phyloP scores from a whole-genome alignment of 495 filamentous ascomycete genomes.

The Lindgomyces ingoldianus region DNA sequence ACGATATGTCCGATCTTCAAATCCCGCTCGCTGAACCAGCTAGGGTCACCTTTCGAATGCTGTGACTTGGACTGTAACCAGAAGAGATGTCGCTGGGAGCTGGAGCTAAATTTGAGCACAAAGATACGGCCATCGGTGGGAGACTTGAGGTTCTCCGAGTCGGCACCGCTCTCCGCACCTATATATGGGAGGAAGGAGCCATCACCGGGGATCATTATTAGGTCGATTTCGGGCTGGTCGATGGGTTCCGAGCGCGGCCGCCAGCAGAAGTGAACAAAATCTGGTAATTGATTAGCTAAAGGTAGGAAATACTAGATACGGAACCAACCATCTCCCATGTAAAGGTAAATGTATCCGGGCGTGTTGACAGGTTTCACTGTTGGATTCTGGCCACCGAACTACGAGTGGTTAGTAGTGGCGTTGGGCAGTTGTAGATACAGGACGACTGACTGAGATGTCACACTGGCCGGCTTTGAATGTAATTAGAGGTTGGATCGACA shows the following conservation, averaged over 20 bases:
- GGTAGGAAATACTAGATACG: background rate
- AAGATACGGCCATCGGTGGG: conserved; percentile 89
- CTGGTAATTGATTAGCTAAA: conserved; percentile 45
- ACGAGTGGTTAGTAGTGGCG: conserved; percentile 23
- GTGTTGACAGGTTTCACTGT: conserved; percentile 68
- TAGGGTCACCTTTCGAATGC: conserved; percentile 66
- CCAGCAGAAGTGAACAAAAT: conserved; percentile 97
- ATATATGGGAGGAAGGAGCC: conserved; percentile 78
- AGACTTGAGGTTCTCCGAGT: conserved; percentile 54
- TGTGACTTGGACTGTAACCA: conserved; percentile 92
- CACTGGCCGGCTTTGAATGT: conserved; percentile 97
- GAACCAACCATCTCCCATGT: conserved; percentile 68
- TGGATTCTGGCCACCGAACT: conserved; percentile 51
- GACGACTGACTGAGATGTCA: conserved; percentile 65
- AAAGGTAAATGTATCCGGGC: conserved; percentile 91
- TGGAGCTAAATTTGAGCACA: conserved; percentile 91
- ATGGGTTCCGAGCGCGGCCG: conserved; percentile 64
- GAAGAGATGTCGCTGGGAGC: conserved; percentile 86
- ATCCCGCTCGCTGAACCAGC: conserved; percentile 80
- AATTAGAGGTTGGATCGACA: conserved; percentile 79
- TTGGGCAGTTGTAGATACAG: conserved; percentile 13
- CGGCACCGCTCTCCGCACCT: conserved; percentile 45
- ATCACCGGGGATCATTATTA: conserved; percentile 89
- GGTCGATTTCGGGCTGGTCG: conserved; percentile 72
- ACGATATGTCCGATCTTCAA: conserved; percentile 81